Evolutionary conservation across 2,329 filamentous ascomycete genomes (phyloP), one percentile per base, ranked within the genome.

Genomic region (Sclerotinia minor): DNA sequence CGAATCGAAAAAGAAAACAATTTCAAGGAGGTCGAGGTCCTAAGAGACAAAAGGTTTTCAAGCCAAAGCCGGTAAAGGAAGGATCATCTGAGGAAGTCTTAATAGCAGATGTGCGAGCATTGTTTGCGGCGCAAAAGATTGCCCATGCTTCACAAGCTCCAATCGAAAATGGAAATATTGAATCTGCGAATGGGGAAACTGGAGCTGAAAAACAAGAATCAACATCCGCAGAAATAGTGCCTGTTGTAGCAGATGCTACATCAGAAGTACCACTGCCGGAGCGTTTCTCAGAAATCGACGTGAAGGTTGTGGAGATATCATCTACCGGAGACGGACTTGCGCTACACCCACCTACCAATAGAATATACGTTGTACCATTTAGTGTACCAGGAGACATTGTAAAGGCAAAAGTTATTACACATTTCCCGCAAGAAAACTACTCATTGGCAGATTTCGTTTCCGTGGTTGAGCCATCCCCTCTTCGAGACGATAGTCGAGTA

Each of bases 311-410:
- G 8, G 87, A 91, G 72, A 83, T 98, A 45, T 96, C 94, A 0
- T 98, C 94, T 0, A 97, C 92, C 0, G 95, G 95, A 65, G 95
- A 98, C 73, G 95, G 92, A 3, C 84, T 99, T 67, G 95, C 91
- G 5, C 82, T 92, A 84, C 86, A 69, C 83, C 82, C n/a, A 81
- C 86, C 67, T 83, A 89, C 80, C 79, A 75, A 78, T 66, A 85
- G 84, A 69, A 83, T 97, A 78, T 97, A 94, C 76, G 89, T 95
- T 63, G 89, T 98, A 1, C 93, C 94, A 5, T 99, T 97, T 77
- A 86, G 90, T 29, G 85, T 94, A 2, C 94, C 95, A 0, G 95
- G 95, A 41, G 95, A 99, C 78, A 84, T 82, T 3, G 89, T 92
- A 69, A 87, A 85, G 68, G 90, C 91, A 70, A 96, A 93, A 77